Conservation (phyloP, 768 basidiomycete species). For the Jaapia argillacea region DNA sequence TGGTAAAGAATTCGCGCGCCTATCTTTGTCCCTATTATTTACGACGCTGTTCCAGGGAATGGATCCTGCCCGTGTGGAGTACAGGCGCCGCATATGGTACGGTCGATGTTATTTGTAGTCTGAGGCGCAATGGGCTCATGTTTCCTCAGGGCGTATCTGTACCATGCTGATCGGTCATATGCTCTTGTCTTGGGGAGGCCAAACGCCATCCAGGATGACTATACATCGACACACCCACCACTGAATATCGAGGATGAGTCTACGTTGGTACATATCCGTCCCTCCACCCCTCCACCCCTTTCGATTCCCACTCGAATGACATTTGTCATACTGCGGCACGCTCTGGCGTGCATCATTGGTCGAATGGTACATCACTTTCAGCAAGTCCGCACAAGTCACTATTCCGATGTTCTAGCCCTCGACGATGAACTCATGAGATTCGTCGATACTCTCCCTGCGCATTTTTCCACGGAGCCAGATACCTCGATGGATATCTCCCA, state of each 20-base stretch:
- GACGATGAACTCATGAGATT: constrained; percentile 81
- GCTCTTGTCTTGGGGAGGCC: constrained; percentile 88
- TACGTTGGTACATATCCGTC: constrained; percentile 27
- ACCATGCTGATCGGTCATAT: constrained; percentile 90
- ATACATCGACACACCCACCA: constrained; percentile 73
- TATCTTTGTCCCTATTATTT: not conserved
- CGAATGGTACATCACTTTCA: constrained; percentile 92
- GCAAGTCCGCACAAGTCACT: constrained; percentile 70
- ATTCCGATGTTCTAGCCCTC: constrained; percentile 70
- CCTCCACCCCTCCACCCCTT: constrained; percentile 39
- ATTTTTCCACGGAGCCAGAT: constrained; percentile 70
- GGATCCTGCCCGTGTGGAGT: constrained; percentile 72
- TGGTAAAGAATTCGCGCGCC: constrained; percentile 37
- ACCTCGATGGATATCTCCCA: constrained; percentile 59
- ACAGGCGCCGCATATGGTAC: constrained; percentile 85
- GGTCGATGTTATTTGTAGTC: not conserved
- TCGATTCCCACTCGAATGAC: constrained; percentile 75
- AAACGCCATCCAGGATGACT: constrained; percentile 81
- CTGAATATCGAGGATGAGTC: constrained; percentile 62
- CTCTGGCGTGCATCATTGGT: constrained; percentile 76
- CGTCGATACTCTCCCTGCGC: constrained; percentile 65
- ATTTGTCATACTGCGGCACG: constrained; percentile 79
- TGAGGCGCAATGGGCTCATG: constrained; percentile 4
- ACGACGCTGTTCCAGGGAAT: constrained; percentile 51
- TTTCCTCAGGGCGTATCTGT: constrained; percentile 65